Evolutionary conservation across 2,329 filamentous ascomycete species (phyloP), one percentile per base, ranked within the genome.

Genomic region (Penicillium freii): DNA sequence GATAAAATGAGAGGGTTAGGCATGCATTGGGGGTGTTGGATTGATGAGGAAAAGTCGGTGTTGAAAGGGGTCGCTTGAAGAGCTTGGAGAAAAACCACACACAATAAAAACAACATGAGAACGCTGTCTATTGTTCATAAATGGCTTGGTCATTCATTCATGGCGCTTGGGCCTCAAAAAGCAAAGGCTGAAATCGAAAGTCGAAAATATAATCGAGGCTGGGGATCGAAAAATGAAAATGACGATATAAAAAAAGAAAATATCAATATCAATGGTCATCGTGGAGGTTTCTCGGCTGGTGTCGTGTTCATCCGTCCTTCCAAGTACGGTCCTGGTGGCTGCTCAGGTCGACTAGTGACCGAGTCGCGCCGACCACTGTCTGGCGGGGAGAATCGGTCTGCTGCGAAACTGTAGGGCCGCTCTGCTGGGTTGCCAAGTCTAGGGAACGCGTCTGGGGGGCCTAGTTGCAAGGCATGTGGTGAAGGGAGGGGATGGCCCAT

Each of bases 41-140:
- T 43, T 44, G 19, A 44, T 21, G 19, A 29, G 48, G n/a, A 2
- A 44, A 52, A 51, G n/a, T 47, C 17, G 19, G 31, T 52, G 29
- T 52, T n/a, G 17, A 49, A 38, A 48, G 13, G 31, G 21, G 34
- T 58, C 51, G 52, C 56, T 58, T 44, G 51, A 51, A 40, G 46
- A 48, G 51, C 50, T 45, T 46, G 50, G 50, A 51, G 45, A 43
- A 52, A 57, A 51, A 59, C 50, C 19, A 50, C 19, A 49, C 54
- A 64, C 56, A 59, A 58, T 61, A 62, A 51, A 55, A 55, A 55
- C 51, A 55, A 58, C 42, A 52, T 17, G 33, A 19, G 48, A 66
- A 71, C 62, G 64, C 66, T 67, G 63, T 70, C 69, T 71, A 71
- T 70, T 65, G 64, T 64, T 71, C 64, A 62, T 69, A 60, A 66